A percentile compares a stretch with the other conserved stretches of the same genome.
Conservation (phyloP, 2,329 filamentous ascomycete genomes). For the Botryotinia convoluta region DNA sequence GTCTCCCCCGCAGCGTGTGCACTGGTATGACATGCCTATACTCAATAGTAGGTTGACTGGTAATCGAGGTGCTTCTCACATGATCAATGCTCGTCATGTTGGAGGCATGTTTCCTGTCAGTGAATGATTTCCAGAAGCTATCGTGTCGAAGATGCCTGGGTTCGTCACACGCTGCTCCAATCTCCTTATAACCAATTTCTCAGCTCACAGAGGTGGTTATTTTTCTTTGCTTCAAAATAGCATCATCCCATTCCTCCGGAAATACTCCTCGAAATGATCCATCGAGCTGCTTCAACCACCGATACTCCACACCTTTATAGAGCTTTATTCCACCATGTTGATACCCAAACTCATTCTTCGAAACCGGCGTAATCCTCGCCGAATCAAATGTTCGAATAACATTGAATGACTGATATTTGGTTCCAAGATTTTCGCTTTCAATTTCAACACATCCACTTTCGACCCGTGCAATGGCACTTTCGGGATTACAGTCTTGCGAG, state of each 20-base stretch:
- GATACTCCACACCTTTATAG: conserved; percentile 12
- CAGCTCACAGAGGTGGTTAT: background rate
- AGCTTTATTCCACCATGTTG: background rate
- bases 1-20: background rate
- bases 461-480: conserved; percentile 12
- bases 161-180: background rate
- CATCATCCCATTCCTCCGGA: conserved; percentile 12
- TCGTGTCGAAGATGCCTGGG: background rate
- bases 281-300: conserved; percentile 2
- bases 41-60: background rate
- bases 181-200: background rate
- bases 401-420: conserved; percentile 7
- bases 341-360: conserved; percentile 10
- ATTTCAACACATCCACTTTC: conserved; percentile 4
- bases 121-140: background rate
- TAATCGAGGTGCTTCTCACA: background rate
- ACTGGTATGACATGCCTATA: background rate
- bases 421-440: background rate
- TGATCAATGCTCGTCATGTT: background rate
- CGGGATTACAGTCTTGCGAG: conserved; percentile 1
- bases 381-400: conserved; percentile 1
- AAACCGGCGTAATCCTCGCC: conserved; percentile 4
- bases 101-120: background rate
- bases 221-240: background rate
- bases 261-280: background rate